Base-by-base conservation (phyloP, 768 basidiomycete species). In the Amanita polypyramis region DNA sequence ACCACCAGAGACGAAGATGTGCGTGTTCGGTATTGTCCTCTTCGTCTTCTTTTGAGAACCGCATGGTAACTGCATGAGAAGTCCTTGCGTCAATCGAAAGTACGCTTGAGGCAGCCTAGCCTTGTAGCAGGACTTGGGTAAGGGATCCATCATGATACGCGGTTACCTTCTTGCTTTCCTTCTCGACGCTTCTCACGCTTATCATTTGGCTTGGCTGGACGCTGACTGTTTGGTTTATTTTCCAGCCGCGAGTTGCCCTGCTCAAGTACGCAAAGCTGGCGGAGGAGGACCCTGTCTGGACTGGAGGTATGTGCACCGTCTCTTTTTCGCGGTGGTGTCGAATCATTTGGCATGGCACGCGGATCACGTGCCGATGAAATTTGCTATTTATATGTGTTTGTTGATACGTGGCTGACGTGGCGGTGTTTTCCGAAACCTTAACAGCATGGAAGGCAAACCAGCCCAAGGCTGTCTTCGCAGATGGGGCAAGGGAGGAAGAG, bases 1-100 rank as follows among this genome's bases (percentile, higher is more conserved):
- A 87, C 83, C 53, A 86, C 87, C 36, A 70, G 92, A 57, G 90
- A 91, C 68, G 84, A 95, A 67, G 95, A 98, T 67, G 95, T 97
- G 70, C 76, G 93, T 89, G 47, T 14, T 56, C 36, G 44, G 47
- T 29, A 53, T 56, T 60, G 54, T 56, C 56, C 41, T 58, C 53
- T 53, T 47, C 39, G 23, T 15, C 19, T 38, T 52, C 43, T 27
- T 51, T 29, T 42, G 15, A 43, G 39, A 36, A 29, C 3, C 34
- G 15, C 40, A 46, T 47, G 27, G 39, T 27, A 29, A 19, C 38
- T 46, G 52, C 53, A 53, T 52, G 59, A 52, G 48, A 43, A 51
- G 11, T 27, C n/a, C 19, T 30, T 42, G 40, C 40, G 35, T 12
- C 51, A 42, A 27, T 21, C 34, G 32, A n/a, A 17, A 12, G 11